phyloP scores from a whole-genome alignment of 345 rosid species.

The Clarkia xantiana region DNA sequence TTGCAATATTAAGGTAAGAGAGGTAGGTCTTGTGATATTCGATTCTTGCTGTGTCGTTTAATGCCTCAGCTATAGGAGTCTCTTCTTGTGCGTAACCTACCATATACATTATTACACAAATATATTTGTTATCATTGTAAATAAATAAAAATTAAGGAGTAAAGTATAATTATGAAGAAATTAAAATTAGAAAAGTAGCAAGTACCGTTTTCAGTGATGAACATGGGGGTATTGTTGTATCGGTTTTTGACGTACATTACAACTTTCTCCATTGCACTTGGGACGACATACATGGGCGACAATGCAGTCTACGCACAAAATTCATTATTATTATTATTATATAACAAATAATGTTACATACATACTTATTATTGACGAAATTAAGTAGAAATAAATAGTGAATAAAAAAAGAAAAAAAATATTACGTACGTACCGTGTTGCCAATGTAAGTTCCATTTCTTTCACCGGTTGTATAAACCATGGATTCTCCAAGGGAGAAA shows the following conservation, averaged over 20 bases:
- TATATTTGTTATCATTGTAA: too few species aligned
- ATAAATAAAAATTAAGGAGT: background rate
- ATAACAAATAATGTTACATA: too few species aligned
- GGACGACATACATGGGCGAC: constrained; percentile 1
- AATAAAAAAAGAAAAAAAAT: background rate
- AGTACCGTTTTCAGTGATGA: constrained; percentile 11
- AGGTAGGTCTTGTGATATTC: constrained; percentile 3
- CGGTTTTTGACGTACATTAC: constrained; percentile 9
- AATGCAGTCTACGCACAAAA: constrained; percentile 8
- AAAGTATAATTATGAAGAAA: background rate
- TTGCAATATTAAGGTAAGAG: background rate
- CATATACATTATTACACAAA: too few species aligned
- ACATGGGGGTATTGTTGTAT: constrained; percentile 14
- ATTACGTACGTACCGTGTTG: background rate
- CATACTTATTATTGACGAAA: too few species aligned
- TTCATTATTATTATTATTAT: too few species aligned
- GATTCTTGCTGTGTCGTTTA: constrained; percentile 5
- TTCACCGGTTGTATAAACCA: constrained; percentile 5
- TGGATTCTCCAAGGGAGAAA: constrained; percentile 1
- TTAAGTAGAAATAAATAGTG: too few species aligned
- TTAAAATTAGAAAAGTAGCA: too few species aligned
- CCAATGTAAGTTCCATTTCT: constrained; percentile 7
- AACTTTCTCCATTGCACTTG: constrained; percentile 6
- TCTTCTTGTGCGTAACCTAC: constrained; percentile 9
- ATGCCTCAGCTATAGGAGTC: background rate